These are phyloP conservation scores for Adansonia madagascariensis DNA, from an alignment of 441 rosid genomes.

Conservation along the genomic window DNA sequence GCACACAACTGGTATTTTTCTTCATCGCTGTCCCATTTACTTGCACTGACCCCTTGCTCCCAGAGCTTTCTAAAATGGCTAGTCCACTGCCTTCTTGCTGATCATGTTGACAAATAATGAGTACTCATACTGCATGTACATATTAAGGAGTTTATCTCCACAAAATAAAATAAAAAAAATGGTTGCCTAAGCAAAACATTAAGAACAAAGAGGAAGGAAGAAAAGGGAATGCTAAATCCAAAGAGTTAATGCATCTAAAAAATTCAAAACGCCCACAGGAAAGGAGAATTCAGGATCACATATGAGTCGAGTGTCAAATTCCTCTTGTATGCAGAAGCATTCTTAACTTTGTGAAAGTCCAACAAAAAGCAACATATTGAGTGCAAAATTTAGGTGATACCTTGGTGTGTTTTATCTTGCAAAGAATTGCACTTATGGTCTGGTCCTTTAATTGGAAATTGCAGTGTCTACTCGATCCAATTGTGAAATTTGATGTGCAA, in stretches of 20 bases:
- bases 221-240: constrained; percentile 1
- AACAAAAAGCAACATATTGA: not conserved
- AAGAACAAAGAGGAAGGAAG: constrained; percentile 8
- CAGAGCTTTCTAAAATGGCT: constrained; percentile 71
- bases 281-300: not conserved
- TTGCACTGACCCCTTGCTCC: constrained; percentile 73
- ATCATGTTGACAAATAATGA: constrained; percentile 75
- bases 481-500: constrained; percentile 40
- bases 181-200: not conserved
- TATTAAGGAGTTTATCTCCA: constrained; percentile 58
- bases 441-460: constrained; percentile 55
- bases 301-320: not conserved
- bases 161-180: constrained; percentile 34
- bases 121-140: constrained; percentile 64
- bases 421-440: constrained; percentile 45
- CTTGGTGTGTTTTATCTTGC: constrained; percentile 71
- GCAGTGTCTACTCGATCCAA: constrained; percentile 65
- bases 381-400: constrained; percentile 35
- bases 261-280: constrained; percentile 13
- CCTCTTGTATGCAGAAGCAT: not conserved
- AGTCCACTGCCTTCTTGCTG: constrained; percentile 74
- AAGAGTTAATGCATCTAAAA: constrained; percentile 17
- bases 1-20: constrained; percentile 47
- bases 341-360: constrained; percentile 10
- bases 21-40: constrained; percentile 66